phyloP scores from a whole-genome alignment of 2,329 filamentous ascomycete genomes.

The Camillea tinctor region DNA sequence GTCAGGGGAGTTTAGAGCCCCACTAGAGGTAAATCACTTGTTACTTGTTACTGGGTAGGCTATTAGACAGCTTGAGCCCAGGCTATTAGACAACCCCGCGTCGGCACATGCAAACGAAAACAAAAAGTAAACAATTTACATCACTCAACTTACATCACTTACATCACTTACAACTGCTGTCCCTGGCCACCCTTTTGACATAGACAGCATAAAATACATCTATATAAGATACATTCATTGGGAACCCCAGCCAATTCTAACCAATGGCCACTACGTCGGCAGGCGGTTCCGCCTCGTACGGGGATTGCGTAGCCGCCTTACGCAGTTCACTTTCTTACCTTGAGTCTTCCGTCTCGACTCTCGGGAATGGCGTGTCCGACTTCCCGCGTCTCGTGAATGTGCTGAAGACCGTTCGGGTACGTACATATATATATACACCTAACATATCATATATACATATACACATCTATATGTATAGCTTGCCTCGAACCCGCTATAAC shows the following conservation, averaged over 20 bases:
- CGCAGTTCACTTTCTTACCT: constrained; percentile 60
- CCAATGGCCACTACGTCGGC: constrained; percentile 17
- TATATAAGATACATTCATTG: no score
- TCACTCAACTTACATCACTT: no score
- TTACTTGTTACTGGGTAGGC: no score
- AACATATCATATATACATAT: not conserved
- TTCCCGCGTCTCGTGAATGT: constrained; percentile 55
- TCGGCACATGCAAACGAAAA: no score
- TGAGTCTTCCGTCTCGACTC: constrained; percentile 57
- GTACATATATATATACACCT: constrained; percentile 16
- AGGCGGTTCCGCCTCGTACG: constrained; percentile 38
- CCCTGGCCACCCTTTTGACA: no score
- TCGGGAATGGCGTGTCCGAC: constrained; percentile 56
- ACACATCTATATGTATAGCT: not conserved
- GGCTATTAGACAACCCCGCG: no score
- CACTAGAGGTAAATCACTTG: no score
- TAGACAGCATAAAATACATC: no score
- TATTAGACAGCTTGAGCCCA: no score
- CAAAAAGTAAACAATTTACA: not conserved
- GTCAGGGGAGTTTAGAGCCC: no score
- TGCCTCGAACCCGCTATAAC: not conserved
- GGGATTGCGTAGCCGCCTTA: constrained; percentile 59
- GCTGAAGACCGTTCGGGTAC: constrained; percentile 57
- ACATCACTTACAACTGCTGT: no score
- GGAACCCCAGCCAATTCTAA: no score